Evolutionary conservation across 1,284 basidiomycete species (phyloP), one percentile per base, ranked within the genome.

Genomic region (Ceratobasidium sp.): DNA sequence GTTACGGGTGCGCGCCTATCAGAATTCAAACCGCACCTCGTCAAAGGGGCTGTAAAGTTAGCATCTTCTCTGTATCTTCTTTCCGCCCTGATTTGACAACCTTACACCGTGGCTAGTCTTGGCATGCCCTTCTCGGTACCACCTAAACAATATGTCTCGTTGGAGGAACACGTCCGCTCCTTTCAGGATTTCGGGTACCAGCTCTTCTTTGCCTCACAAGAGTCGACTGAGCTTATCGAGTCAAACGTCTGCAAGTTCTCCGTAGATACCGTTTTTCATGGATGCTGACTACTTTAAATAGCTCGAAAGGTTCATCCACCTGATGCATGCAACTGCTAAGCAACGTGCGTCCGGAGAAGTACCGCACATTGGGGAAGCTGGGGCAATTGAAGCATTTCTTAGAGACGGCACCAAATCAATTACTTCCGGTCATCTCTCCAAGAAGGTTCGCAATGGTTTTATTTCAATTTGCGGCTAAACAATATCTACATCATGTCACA

Each of bases 11-110:
- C 9, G 11, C 71, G 71, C 33, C 4, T 73, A 36, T 31, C 59
- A 3, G 48, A 73, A 31, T 73, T 63, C 59, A 73, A 73, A n/a
- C 71, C 71, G 14, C 6, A 73, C 33, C 71, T 73, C 11, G 50
- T 63, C 3, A 73, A 73, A 33, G 71, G 71, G n/a, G 50, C 51
- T 5, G 71, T 24, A 62, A 73, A 50, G 66, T 71, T 15, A 47
- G 54, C 33, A 27, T 6, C 27, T n/a, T 51, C 4, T 11, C 36
- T 41, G 36, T 41, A 4, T 11, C 36, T 41, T 41, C 36, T 11
- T 11, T 41, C 36, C 11, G 36, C 36, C 36, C 6, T 41, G 36
- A 11, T 5, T 4, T 5, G 36, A 4, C 11, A 41, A 41, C 36
- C 11, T 41, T 4, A 11, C 36, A 41, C 36, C 36, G 4, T 11